Base-by-base conservation (phyloP, 768 basidiomycete species). In the Amyloporia xantha region DNA sequence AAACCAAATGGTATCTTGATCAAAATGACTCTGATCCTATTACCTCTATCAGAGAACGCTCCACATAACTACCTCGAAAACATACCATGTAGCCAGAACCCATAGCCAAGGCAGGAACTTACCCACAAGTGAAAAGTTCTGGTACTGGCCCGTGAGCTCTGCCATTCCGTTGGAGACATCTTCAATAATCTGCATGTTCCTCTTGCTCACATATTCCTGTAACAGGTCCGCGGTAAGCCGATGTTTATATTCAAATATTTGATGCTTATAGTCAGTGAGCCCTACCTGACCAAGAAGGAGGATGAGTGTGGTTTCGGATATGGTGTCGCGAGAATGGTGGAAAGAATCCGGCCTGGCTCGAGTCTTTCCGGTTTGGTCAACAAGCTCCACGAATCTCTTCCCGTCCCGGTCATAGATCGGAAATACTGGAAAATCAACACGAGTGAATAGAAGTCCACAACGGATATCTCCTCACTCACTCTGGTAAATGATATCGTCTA, bases 271-370 rank as follows among this genome's bases (percentile, higher is more conserved):
- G n/a, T n/a, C n/a, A n/a, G n/a, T n/a, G 7, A 7, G 13, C 5
- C 58, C 23, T 54, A 59, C 63, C 58, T 66, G 56, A 3, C 65
- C 67, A 17, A 68, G 56, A 5, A 62, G 59, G 12, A 66, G 51
- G 11, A 59, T 53, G 11, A 64, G 49, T 56, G 66, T 68, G 3
- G 62, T 62, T 40, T 68, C 62, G 5, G 64, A 61, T 24, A 67
- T 64, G 23, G 58, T 63, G 15, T 53, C 49, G 41, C 62, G 61
- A 5, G 61, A 55, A 37, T 66, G 57, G n/a, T 56, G 52, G 38
- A 66, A 64, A 55, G 63, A 58, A 47, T 62, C 60, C 3, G 52
- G 55, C 15, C 48, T 47, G 11, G 27, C 19, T 46, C 57, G 35
- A 38, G 37, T 23, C 45, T 47, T 26, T 21, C 36, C 28, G 13